Conservation (phyloP, 2,329 filamentous ascomycete species). For the Mollisiaceae sp. region DNA sequence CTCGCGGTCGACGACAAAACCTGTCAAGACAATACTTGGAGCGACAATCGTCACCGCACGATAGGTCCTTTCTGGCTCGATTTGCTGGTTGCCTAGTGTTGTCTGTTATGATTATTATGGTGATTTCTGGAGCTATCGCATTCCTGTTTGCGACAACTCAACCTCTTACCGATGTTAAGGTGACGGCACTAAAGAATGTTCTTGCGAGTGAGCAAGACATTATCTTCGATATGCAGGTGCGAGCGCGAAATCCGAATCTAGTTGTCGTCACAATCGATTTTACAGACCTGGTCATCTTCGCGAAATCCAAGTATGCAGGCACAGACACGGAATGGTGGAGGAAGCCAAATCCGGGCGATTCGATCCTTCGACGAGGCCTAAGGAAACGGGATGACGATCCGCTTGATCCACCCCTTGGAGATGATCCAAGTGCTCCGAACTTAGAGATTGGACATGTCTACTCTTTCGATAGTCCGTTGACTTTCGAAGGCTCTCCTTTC, state of each 20-base stretch:
- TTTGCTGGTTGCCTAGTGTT: constrained; percentile 88
- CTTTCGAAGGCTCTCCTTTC: constrained; percentile 89
- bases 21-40: constrained; percentile 71
- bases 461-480: constrained; percentile 84
- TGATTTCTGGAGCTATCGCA: constrained; percentile 83
- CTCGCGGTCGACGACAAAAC: constrained; percentile 57
- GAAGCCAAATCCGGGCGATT: constrained; percentile 40
- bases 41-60: constrained; percentile 68
- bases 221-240: constrained; percentile 89
- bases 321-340: constrained; percentile 62
- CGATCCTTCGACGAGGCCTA: constrained; percentile 43
- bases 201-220: constrained; percentile 93
- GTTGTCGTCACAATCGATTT: constrained; percentile 85
- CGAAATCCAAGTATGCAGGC: constrained; percentile 90
- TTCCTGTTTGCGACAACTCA: constrained; percentile 94
- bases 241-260: constrained; percentile 90
- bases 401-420: constrained; percentile 52
- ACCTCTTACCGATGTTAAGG: constrained; percentile 77
- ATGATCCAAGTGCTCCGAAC: constrained; percentile 72
- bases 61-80: constrained; percentile 68
- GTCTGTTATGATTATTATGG: constrained; percentile 78
- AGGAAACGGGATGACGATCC: constrained; percentile 41
- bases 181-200: constrained; percentile 85
- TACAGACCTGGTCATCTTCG: constrained; percentile 91
- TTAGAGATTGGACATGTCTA: constrained; percentile 91